Evolutionary conservation across 495 filamentous ascomycete species (phyloP).

Genomic region (Aspergillus haitiensis): DNA sequence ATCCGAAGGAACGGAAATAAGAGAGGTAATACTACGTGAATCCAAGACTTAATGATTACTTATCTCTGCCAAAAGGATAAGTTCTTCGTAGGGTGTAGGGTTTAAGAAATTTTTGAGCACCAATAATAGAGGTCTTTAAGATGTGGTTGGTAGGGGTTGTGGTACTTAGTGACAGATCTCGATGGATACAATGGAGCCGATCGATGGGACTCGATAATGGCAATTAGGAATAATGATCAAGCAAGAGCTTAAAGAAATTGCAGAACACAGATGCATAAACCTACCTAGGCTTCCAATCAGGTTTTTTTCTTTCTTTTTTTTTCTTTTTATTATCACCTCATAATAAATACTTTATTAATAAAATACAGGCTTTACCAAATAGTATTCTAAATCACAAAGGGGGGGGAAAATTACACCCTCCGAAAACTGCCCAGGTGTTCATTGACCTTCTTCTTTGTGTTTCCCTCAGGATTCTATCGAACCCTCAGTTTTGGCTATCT

Average conservation of each 20-base stretch:
- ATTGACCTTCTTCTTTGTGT: background rate
- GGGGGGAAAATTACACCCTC: background rate
- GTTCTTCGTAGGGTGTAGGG: background rate
- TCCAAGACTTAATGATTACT: background rate
- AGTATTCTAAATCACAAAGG: background rate
- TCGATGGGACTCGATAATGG: background rate
- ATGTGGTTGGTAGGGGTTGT: slow-evolving; percentile 15
- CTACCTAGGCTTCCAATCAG: slow-evolving; percentile 1
- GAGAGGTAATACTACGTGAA: background rate
- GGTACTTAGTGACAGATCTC: slow-evolving; percentile 20
- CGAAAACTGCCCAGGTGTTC: no score
- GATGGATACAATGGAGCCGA: slow-evolving; percentile 5
- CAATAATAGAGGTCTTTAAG: slow-evolving; percentile 2
- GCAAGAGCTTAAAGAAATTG: slow-evolving; percentile 2
- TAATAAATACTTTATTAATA: background rate
- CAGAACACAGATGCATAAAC: background rate
- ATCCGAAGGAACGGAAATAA: background rate
- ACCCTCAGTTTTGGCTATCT: slow-evolving; percentile 10
- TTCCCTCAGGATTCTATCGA: slow-evolving; percentile 2
- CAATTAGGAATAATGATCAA: background rate
- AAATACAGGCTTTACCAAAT: background rate
- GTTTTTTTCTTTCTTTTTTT: background rate
- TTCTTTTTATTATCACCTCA: no score
- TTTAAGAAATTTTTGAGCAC: background rate
- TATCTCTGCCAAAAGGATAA: background rate